These are phyloP conservation scores for Aurantiochytrium sp. DNA, from an alignment of 108 stramenopile species.

Conservation along the genomic window DNA sequence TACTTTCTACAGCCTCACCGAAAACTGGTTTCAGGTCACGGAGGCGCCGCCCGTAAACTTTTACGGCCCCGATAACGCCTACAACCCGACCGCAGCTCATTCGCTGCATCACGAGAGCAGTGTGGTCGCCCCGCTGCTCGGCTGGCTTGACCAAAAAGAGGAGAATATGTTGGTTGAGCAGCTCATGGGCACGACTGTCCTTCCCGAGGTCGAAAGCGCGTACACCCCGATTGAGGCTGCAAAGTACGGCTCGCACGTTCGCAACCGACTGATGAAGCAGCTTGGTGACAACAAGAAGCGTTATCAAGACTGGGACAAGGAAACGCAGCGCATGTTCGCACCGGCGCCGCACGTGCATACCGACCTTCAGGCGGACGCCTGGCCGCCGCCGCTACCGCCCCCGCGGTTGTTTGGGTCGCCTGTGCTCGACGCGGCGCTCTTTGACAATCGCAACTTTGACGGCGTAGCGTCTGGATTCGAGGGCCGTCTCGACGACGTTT, in stretches of 20 bases:
- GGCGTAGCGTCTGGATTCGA: neutral
- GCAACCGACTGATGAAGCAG: neutral
- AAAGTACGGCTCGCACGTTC: neutral
- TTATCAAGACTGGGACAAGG: neutral
- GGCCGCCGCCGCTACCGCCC: neutral
- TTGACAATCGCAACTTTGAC: neutral
- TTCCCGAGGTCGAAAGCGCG: neutral
- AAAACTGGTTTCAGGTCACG: neutral
- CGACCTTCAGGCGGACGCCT: neutral
- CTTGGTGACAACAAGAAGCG: neutral
- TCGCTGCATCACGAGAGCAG: neutral
- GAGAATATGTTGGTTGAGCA: neutral
- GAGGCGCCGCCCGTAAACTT: neutral
- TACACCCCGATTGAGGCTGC: neutral
- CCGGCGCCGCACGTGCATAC: neutral
- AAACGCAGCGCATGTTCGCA: neutral
- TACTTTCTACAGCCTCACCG: neutral
- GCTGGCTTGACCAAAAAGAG: slow-evolving; percentile 8
- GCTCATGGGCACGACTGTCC: neutral
- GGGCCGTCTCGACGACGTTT: neutral
- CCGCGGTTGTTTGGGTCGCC: neutral
- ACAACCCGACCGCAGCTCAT: neutral
- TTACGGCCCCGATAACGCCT: neutral
- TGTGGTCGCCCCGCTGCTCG: neutral
- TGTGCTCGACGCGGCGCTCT: neutral